Base-by-base conservation (phyloP, 306 rosid species). In the Luffa acutangula region DNA sequence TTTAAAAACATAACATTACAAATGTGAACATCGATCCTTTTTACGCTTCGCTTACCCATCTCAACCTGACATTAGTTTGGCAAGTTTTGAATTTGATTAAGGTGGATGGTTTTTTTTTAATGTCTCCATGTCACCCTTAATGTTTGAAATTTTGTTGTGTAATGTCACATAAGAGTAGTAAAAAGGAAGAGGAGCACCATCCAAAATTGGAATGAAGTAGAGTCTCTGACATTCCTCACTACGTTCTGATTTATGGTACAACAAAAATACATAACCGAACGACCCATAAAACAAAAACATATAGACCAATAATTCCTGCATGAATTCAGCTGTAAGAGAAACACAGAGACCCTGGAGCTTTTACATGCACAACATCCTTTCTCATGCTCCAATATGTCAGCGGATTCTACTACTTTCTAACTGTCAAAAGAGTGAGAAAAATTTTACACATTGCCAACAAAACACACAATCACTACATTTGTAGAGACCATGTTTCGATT, bases 361-460 rank as follows among this genome's bases (percentile, higher is more conserved):
- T 46, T 21, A 48, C 41, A 10, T 46, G 4, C 41, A 46, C 77
- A 69, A 2, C 53, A 69, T 72, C 58, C 21, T 48, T 48, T 45
- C 20, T 25, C 57, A 72, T 46, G 77, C 39, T 72, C 42, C 42
- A 72, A 72, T 18, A 46, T 46, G 77, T 72, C 77, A 72, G 77
- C 53, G 21, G 57, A 46, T 72, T 72, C 77, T 72, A 72, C 77
- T 66, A 25, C 9, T 48, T 72, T 46, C 76, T 71, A 71, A 20
- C 41, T 45, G 41, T 71, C 76, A 71, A 71, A 46, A 31, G 41
- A 12, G 56, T 37, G 48, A 41, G 52, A 64, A 41, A 65, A 21
- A 72, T 72, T 72, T 46, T 72, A 72, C 77, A 72, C 20, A 46
- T 48, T n/a, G n/a, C 76, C 76, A 70, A 11, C 53, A 21, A 70